phyloP scores from a whole-genome alignment of 2,329 filamentous ascomycete species.

The Fusarium haematococcum region DNA sequence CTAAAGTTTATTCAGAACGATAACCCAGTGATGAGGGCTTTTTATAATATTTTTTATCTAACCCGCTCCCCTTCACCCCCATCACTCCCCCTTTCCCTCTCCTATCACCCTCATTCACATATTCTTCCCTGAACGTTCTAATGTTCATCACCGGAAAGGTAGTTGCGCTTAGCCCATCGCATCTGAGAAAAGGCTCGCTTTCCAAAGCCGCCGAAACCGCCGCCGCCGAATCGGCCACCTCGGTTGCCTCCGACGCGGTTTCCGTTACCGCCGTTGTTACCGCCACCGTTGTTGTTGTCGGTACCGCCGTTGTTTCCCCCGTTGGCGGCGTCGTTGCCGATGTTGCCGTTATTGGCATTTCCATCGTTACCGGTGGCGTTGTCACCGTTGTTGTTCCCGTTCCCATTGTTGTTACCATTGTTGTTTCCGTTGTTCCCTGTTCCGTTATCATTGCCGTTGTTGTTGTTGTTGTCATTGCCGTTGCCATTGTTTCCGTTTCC shows the following conservation, averaged over 20 bases:
- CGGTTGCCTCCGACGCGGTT: neutral
- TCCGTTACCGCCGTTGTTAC: neutral
- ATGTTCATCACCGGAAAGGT: neutral
- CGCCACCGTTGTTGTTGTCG: neutral
- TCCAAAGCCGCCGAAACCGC: neutral
- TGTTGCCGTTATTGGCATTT: neutral
- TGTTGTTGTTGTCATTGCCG: neutral
- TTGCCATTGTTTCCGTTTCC: neutral
- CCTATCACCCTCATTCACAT: neutral
- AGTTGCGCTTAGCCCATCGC: neutral
- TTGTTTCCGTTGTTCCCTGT: neutral
- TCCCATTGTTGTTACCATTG: neutral
- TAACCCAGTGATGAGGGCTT: neutral
- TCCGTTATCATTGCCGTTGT: conserved; percentile 14
- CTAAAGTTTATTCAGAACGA: neutral
- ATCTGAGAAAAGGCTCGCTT: neutral
- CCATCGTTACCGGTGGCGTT: neutral
- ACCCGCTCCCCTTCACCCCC: neutral
- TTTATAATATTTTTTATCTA: neutral
- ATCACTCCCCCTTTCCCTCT: neutral
- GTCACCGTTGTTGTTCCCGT: neutral
- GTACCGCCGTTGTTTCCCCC: neutral
- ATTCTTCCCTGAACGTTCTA: neutral
- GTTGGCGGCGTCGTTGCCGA: neutral
- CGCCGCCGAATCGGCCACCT: neutral